phyloP scores from a whole-genome alignment of 768 basidiomycete species.

The Imleria badia region DNA sequence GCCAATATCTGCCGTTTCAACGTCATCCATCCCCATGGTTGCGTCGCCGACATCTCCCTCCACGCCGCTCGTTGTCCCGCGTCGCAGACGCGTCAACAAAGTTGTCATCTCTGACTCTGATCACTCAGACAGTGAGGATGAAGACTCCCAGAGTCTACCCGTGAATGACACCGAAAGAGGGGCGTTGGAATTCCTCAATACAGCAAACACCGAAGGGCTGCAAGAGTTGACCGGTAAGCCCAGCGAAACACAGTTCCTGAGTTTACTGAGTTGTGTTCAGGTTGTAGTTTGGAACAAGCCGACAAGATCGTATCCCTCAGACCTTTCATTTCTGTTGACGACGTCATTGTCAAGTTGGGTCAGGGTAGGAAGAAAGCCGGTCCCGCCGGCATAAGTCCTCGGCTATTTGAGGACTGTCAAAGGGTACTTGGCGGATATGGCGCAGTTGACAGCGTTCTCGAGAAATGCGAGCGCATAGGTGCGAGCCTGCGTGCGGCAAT shows the following conservation, averaged over 20 bases:
- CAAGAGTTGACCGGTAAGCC: conserved; percentile 73
- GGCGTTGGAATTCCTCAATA: conserved; percentile 71
- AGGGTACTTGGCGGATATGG: conserved; percentile 83
- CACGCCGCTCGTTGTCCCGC: conserved; percentile 43
- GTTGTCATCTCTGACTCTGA: conserved; percentile 65
- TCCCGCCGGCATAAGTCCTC: conserved; percentile 79
- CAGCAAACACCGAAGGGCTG: conserved; percentile 56
- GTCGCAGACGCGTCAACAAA: conserved; percentile 56
- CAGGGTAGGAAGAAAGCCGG: conserved; percentile 88
- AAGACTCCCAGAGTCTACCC: conserved; percentile 34
- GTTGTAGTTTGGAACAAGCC: conserved; percentile 82
- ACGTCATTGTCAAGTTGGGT: conserved; percentile 71
- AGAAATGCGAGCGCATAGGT: conserved; percentile 87
- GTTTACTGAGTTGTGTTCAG: conserved; percentile 36
- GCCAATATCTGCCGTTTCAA: conserved; percentile 30
- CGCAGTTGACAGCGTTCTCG: conserved; percentile 84
- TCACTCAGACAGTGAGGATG: conserved; percentile 49
- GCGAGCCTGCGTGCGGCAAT: conserved; percentile 70
- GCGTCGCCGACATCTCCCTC: conserved; percentile 39
- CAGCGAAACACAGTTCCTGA: background rate
- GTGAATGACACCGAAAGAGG: conserved; percentile 45
- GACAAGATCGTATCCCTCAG: conserved; percentile 72
- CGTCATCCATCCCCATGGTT: conserved; percentile 31
- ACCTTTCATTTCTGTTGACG: conserved; percentile 75
- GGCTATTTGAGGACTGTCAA: conserved; percentile 88